Evolutionary conservation across 305 asterid genomes (phyloP).

Genomic region (Solanum chacoense): DNA sequence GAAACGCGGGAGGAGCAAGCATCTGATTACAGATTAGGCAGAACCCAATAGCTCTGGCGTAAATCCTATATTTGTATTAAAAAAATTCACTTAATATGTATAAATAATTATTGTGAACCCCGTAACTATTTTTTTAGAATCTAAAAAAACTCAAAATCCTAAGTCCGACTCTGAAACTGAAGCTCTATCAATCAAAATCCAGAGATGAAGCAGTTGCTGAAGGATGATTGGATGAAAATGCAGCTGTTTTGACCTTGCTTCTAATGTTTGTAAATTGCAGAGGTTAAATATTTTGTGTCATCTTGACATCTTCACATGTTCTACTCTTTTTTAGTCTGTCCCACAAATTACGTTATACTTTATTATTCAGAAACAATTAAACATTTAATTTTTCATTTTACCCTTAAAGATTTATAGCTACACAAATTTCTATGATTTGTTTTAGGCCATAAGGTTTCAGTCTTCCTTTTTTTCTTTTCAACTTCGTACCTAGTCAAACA

Average conservation of each 20-base stretch:
- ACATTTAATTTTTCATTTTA: not conserved
- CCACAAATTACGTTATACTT: not conserved
- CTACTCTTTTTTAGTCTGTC: not conserved
- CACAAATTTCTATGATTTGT: not conserved
- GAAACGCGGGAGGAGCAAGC: not conserved
- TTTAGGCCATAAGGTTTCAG: not conserved
- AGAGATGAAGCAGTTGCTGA: not conserved
- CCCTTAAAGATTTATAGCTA: not conserved
- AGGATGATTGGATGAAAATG: not conserved
- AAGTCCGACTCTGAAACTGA: not conserved
- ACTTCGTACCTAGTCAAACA: not conserved
- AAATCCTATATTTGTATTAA: not conserved
- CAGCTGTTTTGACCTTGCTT: not conserved
- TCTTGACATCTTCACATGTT: not conserved
- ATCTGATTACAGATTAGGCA: not conserved
- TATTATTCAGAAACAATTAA: not conserved
- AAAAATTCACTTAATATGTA: not conserved
- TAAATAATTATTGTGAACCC: not conserved
- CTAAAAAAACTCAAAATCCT: not conserved
- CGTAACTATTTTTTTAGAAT: not conserved
- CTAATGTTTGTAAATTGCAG: not conserved
- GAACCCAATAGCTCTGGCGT: not conserved
- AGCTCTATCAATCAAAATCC: not conserved
- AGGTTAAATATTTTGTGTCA: not conserved
- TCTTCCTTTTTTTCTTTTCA: not conserved